These are phyloP conservation scores for Cadophora luteo-olivacea DNA, from an alignment of 2,329 filamentous ascomycete species.

Conservation along the genomic window DNA sequence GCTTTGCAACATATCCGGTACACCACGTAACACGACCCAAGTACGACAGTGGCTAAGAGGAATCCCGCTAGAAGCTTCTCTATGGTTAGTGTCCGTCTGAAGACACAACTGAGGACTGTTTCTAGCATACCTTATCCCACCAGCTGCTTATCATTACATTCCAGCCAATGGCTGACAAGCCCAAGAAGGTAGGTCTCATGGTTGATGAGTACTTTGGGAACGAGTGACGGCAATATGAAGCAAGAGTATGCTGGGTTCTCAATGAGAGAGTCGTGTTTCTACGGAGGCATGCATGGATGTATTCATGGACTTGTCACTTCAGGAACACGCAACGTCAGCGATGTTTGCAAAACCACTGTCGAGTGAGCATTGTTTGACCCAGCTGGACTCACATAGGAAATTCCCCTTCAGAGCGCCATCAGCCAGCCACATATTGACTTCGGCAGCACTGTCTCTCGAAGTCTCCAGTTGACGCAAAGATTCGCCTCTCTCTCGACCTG, in stretches of 20 bases:
- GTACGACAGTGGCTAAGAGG: conserved; percentile 1
- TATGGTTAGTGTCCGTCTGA: not conserved
- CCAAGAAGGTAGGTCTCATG: conserved; percentile 12
- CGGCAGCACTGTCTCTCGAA: not conserved
- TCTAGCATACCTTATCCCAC: conserved; percentile 16
- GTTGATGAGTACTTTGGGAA: not conserved
- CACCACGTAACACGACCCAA: not conserved
- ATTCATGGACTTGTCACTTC: not conserved
- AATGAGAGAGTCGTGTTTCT: not conserved
- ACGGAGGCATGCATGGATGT: not conserved
- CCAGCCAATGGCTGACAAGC: conserved; percentile 15
- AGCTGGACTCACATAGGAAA: not conserved
- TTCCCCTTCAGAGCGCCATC: not conserved
- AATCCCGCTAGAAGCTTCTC: not conserved
- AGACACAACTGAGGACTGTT: not conserved
- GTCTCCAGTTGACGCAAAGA: not conserved
- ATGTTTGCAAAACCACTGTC: not conserved
- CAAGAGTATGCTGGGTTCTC: not conserved
- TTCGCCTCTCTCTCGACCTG: not conserved
- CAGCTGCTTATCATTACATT: conserved; percentile 7
- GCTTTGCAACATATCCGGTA: conserved; percentile 8
- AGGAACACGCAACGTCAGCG: not conserved
- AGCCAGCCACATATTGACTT: conserved; percentile 13
- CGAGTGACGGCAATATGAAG: conserved; percentile 7
- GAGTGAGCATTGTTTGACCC: not conserved